These are phyloP conservation scores for Polysphondylium violaceum DNA, from an alignment of 78 protist species.

Conservation along the genomic window DNA sequence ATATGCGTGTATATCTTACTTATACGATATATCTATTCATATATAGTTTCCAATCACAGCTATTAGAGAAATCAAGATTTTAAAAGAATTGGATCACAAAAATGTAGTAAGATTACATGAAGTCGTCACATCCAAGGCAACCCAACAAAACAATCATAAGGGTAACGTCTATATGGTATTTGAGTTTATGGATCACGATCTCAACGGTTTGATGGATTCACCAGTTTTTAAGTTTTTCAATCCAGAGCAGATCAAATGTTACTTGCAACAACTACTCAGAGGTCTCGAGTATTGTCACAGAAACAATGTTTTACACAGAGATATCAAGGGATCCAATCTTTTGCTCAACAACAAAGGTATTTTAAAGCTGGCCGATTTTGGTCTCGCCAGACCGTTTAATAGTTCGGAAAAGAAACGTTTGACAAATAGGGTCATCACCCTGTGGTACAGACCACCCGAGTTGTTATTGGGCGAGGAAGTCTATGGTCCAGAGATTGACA, in stretches of 20 bases:
- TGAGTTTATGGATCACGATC: slow-evolving; percentile 92
- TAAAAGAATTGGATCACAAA: slow-evolving; percentile 84
- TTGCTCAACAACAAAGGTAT: slow-evolving; percentile 82
- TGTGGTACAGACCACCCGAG: slow-evolving; percentile 98
- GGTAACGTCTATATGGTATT: slow-evolving; percentile 93
- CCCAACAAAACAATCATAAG: slow-evolving; percentile 28
- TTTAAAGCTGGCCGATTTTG: slow-evolving; percentile 92
- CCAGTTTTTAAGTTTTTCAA: slow-evolving; percentile 48
- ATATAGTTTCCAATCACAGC: slow-evolving; percentile 95
- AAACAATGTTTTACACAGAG: slow-evolving; percentile 91
- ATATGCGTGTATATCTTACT: background rate
- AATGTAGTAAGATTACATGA: slow-evolving; percentile 87
- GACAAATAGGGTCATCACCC: slow-evolving; percentile 90
- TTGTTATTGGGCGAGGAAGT: slow-evolving; percentile 84
- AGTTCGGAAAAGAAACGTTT: slow-evolving; percentile 21
- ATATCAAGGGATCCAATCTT: slow-evolving; percentile 84
- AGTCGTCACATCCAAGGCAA: slow-evolving; percentile 74
- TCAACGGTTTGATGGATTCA: slow-evolving; percentile 86
- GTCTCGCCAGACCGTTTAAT: slow-evolving; percentile 88
- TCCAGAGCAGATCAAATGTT: slow-evolving; percentile 89
- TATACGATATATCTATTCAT: background rate
- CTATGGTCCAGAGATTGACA: slow-evolving; percentile 89
- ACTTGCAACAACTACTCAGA: slow-evolving; percentile 89
- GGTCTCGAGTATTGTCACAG: slow-evolving; percentile 89
- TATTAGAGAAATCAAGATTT: slow-evolving; percentile 95